Base-by-base conservation (phyloP, 1,139 yeast species). In the Meyerozyma athensensis region DNA sequence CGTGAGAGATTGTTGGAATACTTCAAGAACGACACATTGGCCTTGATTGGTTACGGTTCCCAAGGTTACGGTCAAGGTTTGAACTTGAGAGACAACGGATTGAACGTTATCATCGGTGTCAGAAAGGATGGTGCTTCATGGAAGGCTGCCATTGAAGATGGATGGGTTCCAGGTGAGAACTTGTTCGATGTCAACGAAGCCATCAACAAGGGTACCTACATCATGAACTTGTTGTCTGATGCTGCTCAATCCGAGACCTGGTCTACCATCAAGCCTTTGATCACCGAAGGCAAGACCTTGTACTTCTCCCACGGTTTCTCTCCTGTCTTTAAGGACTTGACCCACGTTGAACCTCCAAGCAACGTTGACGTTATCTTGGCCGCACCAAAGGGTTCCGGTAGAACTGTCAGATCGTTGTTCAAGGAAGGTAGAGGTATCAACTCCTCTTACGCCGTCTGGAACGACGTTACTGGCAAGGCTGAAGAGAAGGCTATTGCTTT, bases 41-140 rank as follows among this genome's bases (percentile, higher is more conserved):
- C 98, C 54, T 74, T 92, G 63, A 90, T 92, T 56, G 98, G 98
- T 72, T 92, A 92, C 81, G 98, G 98, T 63, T 92, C 98, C 54
- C 98, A 92, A 77, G 98, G 98, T 74, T 92, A 92, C 78, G 98
- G 98, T 65, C 98, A 92, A 78, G 97, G 97, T 72, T 82, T 92
- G 59, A 92, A 92, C 89, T 74, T 92, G 77, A 86, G 98, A 77
- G 98, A 92, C 79, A 90, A 92, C 61, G 98, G 98, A 68, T 71
- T 92, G 61, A 92, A 92, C 68, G 98, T 92, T 57, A 86, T 92
- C 66, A 77, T 92, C 54, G 98, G 98, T 80, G 98, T 92, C 59
- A 84, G 98, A 74, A 87, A 92, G 79, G 72, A 86, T 63, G 98
- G 98, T 77, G 94, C 96, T 56, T 92, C 98, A 45, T 92, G 98